Evolutionary conservation across 177 flowering plant genomes (phyloP), one percentile per base, ranked within the genome.

Genomic region (Vitis hybrid): DNA sequence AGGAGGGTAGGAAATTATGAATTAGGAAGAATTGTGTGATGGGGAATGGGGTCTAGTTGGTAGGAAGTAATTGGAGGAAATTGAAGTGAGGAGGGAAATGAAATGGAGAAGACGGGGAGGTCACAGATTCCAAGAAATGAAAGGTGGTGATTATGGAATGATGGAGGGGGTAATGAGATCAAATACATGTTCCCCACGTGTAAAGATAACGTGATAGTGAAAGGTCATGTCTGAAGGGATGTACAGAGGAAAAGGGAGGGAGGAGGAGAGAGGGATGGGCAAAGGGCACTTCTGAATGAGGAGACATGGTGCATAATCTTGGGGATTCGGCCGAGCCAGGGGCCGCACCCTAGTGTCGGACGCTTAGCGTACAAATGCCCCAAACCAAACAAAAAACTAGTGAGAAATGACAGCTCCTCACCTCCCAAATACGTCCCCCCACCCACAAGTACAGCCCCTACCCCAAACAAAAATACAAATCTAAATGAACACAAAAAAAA

Each of bases 291-390:
- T 49, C 34, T 52, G 34, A 14, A 60, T 32, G 19, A 39, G 56
- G 39, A 57, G 83, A 76, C 76, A 78, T 26, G 80, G 80, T 68
- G 83, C 83, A 80, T 66, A 80, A 81, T 71, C 65, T 73, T 67
- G 70, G 83, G 81, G 80, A 79, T 79, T 60, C 56, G 79, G 71
- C 76, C 50, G 76, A 75, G 77, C 77, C 77, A 72, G 64, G 30
- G 80, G 77, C 83, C 74, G 78, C 80, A 72, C 79, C 79, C 74
- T 69, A n/a, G 74, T 84, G 87, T 84, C 85, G 85, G 87, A 67
- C 79, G 64, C 80, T 15, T 70, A 13, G 68, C 79, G 11, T 74
- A 78, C 83, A 80, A 62, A 50, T 23, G 7, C 11, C 59, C 70
- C 64, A 17, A 60, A 56, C 63, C 58, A 64, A 51, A 45, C 32